phyloP scores from a whole-genome alignment of 2,329 filamentous ascomycete species.

The Fusarium keratoplasticum region DNA sequence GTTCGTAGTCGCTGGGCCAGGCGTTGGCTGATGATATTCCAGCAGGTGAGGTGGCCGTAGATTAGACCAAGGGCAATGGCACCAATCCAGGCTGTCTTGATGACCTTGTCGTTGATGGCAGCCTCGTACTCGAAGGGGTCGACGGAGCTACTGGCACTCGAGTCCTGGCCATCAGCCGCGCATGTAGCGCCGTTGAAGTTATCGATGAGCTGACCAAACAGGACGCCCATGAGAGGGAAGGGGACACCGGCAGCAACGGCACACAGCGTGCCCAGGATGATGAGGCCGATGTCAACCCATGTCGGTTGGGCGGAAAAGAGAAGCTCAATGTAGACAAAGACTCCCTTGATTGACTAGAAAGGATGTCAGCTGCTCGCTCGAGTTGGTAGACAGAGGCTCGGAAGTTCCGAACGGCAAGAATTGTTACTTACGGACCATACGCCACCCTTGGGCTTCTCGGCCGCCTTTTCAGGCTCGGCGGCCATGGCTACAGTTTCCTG shows the following conservation, averaged over 20 bases:
- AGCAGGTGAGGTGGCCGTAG: conserved; percentile 72
- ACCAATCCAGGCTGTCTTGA: conserved; percentile 69
- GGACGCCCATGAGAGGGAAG: conserved; percentile 71
- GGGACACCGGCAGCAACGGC: conserved; percentile 70
- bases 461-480: conserved; percentile 17
- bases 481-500: conserved; percentile 20
- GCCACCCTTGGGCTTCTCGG: conserved; percentile 15
- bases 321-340: conserved; percentile 53
- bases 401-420: neutral
- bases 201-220: conserved; percentile 73
- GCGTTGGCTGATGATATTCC: conserved; percentile 72
- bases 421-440: conserved; percentile 25
- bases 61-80: conserved; percentile 72
- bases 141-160: conserved; percentile 5
- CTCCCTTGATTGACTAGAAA: conserved; percentile 19
- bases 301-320: conserved; percentile 52
- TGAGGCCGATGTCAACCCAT: conserved; percentile 55
- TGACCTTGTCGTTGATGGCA: conserved; percentile 66
- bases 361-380: neutral
- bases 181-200: conserved; percentile 69
- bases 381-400: neutral
- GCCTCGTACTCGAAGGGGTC: conserved; percentile 50
- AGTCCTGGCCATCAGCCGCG: conserved; percentile 40
- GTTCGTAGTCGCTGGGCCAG: conserved; percentile 72
- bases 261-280: conserved; percentile 54